Percentiles rank a stretch among this genome's conserved stretches.
These are phyloP conservation scores for Cryptococcus sp. DNA, from an alignment of 1,284 basidiomycete genomes.

Conservation along the genomic window DNA sequence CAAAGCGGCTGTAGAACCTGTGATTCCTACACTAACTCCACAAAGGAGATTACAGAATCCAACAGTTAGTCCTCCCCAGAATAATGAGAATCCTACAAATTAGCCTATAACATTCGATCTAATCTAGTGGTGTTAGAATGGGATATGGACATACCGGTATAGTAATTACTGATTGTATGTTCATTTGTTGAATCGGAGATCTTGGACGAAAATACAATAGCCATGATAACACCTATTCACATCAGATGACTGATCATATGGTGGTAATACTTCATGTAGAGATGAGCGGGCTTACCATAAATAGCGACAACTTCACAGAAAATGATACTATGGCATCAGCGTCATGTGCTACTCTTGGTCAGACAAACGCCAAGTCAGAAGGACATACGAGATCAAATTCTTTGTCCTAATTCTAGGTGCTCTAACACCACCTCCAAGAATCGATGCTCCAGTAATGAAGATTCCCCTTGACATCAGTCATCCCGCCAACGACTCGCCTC, in stretches of 20 bases:
- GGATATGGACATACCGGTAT: constrained; percentile 62
- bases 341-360: too few species aligned
- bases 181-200: constrained; percentile 63
- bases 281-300: constrained; percentile 69
- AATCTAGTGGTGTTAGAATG: background rate
- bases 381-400: constrained; percentile 85
- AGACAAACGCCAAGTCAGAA: background rate
- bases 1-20: constrained; percentile 85
- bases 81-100: constrained; percentile 71
- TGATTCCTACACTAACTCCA: constrained; percentile 83
- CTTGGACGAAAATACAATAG: constrained; percentile 87
- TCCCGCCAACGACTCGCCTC: background rate
- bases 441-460: constrained; percentile 90
- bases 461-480: constrained; percentile 69
- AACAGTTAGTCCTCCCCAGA: constrained; percentile 91
- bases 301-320: constrained; percentile 99
- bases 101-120: background rate
- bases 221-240: constrained; percentile 66
- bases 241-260: background rate
- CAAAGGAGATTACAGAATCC: constrained; percentile 86
- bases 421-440: constrained; percentile 91
- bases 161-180: constrained; percentile 81
- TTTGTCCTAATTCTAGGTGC: constrained; percentile 94
- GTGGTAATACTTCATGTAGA: background rate
- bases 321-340: constrained; percentile 67